phyloP scores from a whole-genome alignment of 2,329 filamentous ascomycete species.

The Acephala macrosclerotiorum region DNA sequence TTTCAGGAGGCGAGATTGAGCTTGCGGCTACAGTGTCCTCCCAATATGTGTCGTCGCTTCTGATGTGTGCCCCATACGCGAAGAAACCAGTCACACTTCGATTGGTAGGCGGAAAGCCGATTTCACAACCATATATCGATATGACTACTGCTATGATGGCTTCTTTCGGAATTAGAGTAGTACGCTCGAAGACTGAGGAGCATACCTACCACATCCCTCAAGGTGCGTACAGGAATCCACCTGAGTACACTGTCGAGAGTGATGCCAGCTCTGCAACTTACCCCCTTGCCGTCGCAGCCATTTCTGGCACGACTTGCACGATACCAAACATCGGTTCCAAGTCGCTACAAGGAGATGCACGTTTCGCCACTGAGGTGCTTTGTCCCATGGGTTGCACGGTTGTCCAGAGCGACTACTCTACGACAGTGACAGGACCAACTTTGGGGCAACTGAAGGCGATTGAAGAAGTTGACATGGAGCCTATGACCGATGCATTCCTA shows the following conservation, averaged over 20 bases:
- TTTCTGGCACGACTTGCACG: slow-evolving; percentile 94
- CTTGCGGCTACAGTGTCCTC: slow-evolving; percentile 95
- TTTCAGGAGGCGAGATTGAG: slow-evolving; percentile 87
- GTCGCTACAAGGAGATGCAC: slow-evolving; percentile 93
- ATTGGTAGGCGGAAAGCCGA: slow-evolving; percentile 94
- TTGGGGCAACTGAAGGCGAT: slow-evolving; percentile 77
- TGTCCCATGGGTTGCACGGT: slow-evolving; percentile 94
- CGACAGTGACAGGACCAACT: slow-evolving; percentile 90
- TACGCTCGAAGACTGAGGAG: slow-evolving; percentile 76
- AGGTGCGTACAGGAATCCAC: slow-evolving; percentile 82
- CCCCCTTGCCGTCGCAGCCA: slow-evolving; percentile 90
- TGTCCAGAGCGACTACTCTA: slow-evolving; percentile 82
- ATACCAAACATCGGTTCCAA: slow-evolving; percentile 94
- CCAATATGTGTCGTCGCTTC: slow-evolving; percentile 96
- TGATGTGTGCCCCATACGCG: slow-evolving; percentile 97
- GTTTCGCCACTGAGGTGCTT: slow-evolving; percentile 90
- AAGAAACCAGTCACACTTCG: slow-evolving; percentile 91
- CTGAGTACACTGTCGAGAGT: slow-evolving; percentile 90
- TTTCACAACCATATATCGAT: slow-evolving; percentile 96
- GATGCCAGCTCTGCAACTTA: slow-evolving; percentile 98
- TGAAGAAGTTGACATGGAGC: slow-evolving; percentile 92
- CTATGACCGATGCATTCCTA: slow-evolving; percentile 98
- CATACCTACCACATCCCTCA: slow-evolving; percentile 95
- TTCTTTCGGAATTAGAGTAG: slow-evolving; percentile 84
- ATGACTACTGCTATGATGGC: slow-evolving; percentile 99